A percentile compares a stretch with the other conserved stretches of the same genome.
Evolutionary conservation across 768 basidiomycete species (phyloP).

Genomic region (Hygrophoropsis aurantiaca): DNA sequence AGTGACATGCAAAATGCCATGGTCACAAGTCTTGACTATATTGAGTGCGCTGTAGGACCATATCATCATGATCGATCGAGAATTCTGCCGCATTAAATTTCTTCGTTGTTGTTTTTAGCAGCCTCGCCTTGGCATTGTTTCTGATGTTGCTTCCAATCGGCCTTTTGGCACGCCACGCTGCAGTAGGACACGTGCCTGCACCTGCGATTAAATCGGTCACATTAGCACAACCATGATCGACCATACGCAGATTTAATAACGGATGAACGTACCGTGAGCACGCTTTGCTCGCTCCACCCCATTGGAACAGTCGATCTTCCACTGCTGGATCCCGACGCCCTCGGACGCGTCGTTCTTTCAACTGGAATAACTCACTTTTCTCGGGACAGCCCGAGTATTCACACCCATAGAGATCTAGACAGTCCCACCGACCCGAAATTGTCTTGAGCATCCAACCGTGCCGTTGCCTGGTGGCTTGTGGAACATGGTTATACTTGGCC

Average conservation of each 20-base stretch:
- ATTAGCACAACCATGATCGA: conserved; percentile 18
- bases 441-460: conserved; percentile 20
- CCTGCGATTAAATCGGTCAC: neutral
- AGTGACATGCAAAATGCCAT: no score
- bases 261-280: conserved; percentile 17
- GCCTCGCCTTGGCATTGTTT: conserved; percentile 17
- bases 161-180: conserved; percentile 22
- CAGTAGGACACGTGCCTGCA: conserved; percentile 22
- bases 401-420: conserved; percentile 21
- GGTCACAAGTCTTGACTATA: no score
- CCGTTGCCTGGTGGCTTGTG: conserved; percentile 12
- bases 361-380: conserved; percentile 13
- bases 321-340: conserved; percentile 21
- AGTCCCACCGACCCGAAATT: conserved; percentile 25
- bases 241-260: conserved; percentile 6
- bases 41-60: no score
- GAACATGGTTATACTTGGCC: conserved; percentile 15
- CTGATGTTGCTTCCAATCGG: conserved; percentile 20
- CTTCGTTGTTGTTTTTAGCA: conserved; percentile 5
- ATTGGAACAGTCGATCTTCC: conserved; percentile 23
- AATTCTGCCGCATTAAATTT: neutral
- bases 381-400: conserved; percentile 18
- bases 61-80: neutral
- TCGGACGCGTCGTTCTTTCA: conserved; percentile 15
- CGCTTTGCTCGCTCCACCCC: conserved; percentile 20